Evolutionary conservation across 306 rosid species (phyloP).

Genomic region (Casuarina equisetifolia): DNA sequence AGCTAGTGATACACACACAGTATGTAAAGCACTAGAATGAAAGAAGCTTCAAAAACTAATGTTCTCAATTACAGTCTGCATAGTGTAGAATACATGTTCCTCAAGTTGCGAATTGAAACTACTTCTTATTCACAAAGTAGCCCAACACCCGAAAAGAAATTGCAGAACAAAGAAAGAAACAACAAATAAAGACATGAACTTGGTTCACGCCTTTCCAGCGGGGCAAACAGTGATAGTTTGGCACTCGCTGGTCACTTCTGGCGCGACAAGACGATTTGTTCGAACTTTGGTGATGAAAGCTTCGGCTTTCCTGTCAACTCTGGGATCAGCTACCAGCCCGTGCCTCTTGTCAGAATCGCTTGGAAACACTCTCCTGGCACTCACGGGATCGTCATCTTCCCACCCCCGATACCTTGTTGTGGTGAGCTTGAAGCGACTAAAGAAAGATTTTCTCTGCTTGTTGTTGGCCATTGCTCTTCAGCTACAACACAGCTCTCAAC

Average conservation of each 20-base stretch:
- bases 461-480: conserved; percentile 48
- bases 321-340: conserved; percentile 71
- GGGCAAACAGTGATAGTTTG: conserved; percentile 44
- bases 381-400: conserved; percentile 43
- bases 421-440: conserved; percentile 50
- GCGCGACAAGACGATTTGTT: conserved; percentile 48
- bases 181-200: neutral
- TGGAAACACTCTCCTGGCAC: conserved; percentile 60
- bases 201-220: neutral
- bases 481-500: neutral
- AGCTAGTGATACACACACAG: too few species aligned
- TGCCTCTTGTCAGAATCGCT: conserved; percentile 70
- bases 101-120: neutral
- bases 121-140: conserved; percentile 22
- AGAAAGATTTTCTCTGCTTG: conserved; percentile 57
- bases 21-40: too few species aligned
- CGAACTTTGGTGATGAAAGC: conserved; percentile 52
- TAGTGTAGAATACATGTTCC: neutral
- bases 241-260: conserved; percentile 28
- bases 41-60: too few species aligned
- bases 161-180: neutral
- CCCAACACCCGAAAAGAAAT: conserved; percentile 22
- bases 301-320: conserved; percentile 62
- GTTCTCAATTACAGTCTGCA: neutral
- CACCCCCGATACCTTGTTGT: conserved; percentile 31